A percentile compares a stretch with the other conserved stretches of the same genome.
phyloP scores from a whole-genome alignment of 495 filamentous ascomycete genomes.

The Trichoderma asperelloides region DNA sequence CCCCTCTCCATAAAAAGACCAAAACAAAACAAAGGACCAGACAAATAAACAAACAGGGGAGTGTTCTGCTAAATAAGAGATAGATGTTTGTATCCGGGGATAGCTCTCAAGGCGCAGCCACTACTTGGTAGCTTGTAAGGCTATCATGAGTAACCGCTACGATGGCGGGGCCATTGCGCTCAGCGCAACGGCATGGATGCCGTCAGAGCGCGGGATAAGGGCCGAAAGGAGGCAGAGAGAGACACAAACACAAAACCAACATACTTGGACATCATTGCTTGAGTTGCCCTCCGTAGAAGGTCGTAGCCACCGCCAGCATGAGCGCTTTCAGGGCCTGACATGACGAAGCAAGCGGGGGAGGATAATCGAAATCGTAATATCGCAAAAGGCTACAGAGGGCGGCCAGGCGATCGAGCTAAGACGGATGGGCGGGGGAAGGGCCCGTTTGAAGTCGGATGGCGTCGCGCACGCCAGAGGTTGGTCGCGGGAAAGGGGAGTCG shows the following conservation, averaged over 20 bases:
- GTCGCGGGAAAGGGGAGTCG: not conserved
- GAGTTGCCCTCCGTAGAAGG: conserved; percentile 45
- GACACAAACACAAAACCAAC: not conserved
- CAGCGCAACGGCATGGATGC: not conserved
- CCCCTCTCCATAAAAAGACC: not conserved
- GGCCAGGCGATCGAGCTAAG: conserved; percentile 12
- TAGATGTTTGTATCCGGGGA: not conserved
- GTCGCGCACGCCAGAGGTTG: not conserved
- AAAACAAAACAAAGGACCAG: not conserved
- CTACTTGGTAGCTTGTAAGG: conserved; percentile 5
- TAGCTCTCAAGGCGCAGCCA: not conserved
- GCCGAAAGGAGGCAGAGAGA: conserved; percentile 14
- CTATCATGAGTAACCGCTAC: not conserved
- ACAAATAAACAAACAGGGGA: not conserved
- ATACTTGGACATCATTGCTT: conserved; percentile 52
- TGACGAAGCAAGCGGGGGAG: conserved; percentile 10
- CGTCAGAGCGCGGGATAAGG: conserved; percentile 6
- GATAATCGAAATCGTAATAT: not conserved
- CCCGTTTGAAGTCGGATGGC: conserved; percentile 1
- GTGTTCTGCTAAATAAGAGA: too few species aligned
- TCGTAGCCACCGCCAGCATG: conserved; percentile 32
- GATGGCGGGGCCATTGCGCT: not conserved
- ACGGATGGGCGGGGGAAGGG: conserved; percentile 5
- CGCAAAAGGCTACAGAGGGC: not conserved
- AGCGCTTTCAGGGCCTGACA: conserved; percentile 15